Evolutionary conservation across 2,329 filamentous ascomycete genomes (phyloP).

Genomic region (Verticillium dahliae): DNA sequence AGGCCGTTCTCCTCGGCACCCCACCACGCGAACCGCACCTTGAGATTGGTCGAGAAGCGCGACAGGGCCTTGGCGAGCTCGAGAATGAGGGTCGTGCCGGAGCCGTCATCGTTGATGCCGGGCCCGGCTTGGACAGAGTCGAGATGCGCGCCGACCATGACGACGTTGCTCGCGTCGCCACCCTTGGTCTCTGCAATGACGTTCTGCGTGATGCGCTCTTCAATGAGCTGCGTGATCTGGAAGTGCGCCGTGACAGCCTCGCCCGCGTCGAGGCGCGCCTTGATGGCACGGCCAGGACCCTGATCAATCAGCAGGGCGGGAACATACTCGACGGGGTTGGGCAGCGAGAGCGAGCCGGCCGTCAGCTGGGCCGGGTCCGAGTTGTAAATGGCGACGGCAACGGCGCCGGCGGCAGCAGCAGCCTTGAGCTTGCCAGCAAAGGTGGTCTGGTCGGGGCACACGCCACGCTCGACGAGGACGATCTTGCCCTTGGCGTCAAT

Average conservation of each 20-base stretch:
- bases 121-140: constrained; percentile 36
- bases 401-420: constrained; percentile 20
- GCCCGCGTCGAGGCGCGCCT: constrained; percentile 22
- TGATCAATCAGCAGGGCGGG: constrained; percentile 23
- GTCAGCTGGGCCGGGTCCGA: constrained; percentile 20
- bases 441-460: constrained; percentile 20
- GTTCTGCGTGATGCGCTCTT: constrained; percentile 34
- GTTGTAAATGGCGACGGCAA: constrained; percentile 23
- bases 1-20: constrained; percentile 37
- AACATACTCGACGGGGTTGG: constrained; percentile 19
- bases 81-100: constrained; percentile 30
- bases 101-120: constrained; percentile 40
- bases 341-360: constrained; percentile 18
- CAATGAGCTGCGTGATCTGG: constrained; percentile 25
- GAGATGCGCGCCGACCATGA: constrained; percentile 35
- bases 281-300: constrained; percentile 17
- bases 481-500: constrained; percentile 21
- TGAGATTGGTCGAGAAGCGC: constrained; percentile 26
- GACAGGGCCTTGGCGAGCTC: constrained; percentile 31
- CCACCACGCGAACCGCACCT: constrained; percentile 37
- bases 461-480: constrained; percentile 22
- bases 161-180: constrained; percentile 33
- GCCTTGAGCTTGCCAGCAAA: constrained; percentile 23
- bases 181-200: constrained; percentile 37
- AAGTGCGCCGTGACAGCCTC: constrained; percentile 26